Base-by-base conservation (phyloP, 805 yeast species). In the Debaryomyces castellii region DNA sequence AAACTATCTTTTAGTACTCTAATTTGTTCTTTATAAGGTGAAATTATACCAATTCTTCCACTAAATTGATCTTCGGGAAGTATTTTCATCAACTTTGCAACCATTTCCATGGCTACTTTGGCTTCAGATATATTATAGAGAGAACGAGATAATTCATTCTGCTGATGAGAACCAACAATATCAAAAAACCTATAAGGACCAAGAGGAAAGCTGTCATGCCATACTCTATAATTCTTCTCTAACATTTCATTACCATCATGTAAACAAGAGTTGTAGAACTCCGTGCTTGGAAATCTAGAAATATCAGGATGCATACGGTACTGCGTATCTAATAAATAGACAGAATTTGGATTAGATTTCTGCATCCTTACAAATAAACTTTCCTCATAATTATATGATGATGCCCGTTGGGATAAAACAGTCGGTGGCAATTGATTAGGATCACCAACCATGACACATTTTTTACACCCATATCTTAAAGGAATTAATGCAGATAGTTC, bases 371-470 rank as follows among this genome's bases (percentile, higher is more conserved):
- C 98, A 64, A 94, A 94, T 58, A 94, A 72, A 60, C 96, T 87
- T 64, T 92, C 96, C 51, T 92, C 96, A 59, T 94, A 94, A 36
- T 81, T 80, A 54, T 74, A 79, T 4, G 80, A 72, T 1, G 95
- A 85, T 1, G 99, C 98, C 11, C 82, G 85, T 54, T 87, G 90
- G 0, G 97, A 92, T 16, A 94, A 67, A 9, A 92, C 98, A 0
- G 99, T 92, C 0, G 99, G 99, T 0, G 99, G 99, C 51, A 94
- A 76, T 68, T 94, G 99, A 62, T 94, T 91, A 2, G 98, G 98
- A 69, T 94, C 99, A 63, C 99, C 99, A 39, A 94, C 99, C 96
- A 94, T 87, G 40, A 94, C 85, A 69, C 98, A 92, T 45, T 83
- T 81, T 48, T 77, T 83, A 56, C 95, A 87, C 1, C 98, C 98